Base-by-base conservation (phyloP, 306 rosid species). In the Vigna nakashimae region DNA sequence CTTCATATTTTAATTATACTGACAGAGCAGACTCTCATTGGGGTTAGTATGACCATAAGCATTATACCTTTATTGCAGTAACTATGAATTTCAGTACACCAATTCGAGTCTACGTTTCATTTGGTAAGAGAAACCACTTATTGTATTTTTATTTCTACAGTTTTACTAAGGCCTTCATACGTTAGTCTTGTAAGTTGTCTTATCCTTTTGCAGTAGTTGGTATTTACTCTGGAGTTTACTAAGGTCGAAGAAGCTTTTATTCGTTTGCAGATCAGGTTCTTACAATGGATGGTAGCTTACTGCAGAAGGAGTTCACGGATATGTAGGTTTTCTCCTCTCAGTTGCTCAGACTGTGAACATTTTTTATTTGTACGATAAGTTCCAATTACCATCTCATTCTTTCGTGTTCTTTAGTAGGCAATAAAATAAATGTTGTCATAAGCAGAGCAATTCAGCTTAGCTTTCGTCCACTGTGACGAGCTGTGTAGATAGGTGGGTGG, bases 301-400 rank as follows among this genome's bases (percentile, higher is more conserved):
- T 89, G 82, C 98, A 95, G 87, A 84, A 63, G 71, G 98, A 92
- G 86, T 82, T 95, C 24, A 92, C 91, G 12, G 85, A 87, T 70
- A 88, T 92, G 98, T 95, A 82, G 5, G 90, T 88, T 79, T 71
- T 74, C 77, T 68, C 56, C 38, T 69, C 74, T 68, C 12, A 42
- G 52, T 78, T 73, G 55, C 77, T 28, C 65, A 63, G 53, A 48
- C 68, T 71, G 57, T 70, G 17, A 45, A 51, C 38, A 16, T 34
- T 70, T 76, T 69, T 57, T 48, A 57, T 51, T 71, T 76, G 80
- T 65, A 42, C 73, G 17, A 26, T 71, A 65, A 49, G 71, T 50
- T 75, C 75, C 69, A 22, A 28, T 14, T 64, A 63, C 50, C 51
- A 49, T 48, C 28, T 7, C 43, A 22, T 74, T 57, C 18, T 62